Percentiles rank a stretch among this genome's conserved stretches.
These are phyloP conservation scores for Kalaharituber pfeilii DNA, from an alignment of 2,329 filamentous ascomycete genomes.

Conservation along the genomic window DNA sequence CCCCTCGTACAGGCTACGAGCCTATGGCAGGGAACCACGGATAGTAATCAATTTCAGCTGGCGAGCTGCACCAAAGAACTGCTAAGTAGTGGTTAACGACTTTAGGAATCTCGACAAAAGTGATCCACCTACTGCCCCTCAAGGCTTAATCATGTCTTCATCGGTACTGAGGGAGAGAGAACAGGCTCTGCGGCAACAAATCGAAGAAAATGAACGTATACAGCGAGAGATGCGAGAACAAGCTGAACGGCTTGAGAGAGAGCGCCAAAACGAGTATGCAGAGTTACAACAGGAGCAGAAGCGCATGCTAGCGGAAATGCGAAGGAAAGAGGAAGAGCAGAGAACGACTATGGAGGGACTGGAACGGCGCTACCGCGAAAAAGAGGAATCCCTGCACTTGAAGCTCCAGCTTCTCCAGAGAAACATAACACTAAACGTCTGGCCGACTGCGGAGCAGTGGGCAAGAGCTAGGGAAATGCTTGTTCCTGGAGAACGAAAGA, in stretches of 20 bases:
- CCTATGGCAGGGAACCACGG: too few relatives aligned
- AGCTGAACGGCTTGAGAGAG: not conserved
- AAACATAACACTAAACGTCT: not conserved
- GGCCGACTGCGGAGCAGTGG: slow-evolving; percentile 7
- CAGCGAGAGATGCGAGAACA: not conserved
- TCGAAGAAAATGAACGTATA: not conserved
- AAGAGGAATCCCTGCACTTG: not conserved
- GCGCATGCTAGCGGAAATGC: not conserved
- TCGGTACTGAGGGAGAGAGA: too few relatives aligned
- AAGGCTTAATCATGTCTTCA: too few relatives aligned
- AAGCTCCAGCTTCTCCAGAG: not conserved
- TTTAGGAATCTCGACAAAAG: too few relatives aligned
- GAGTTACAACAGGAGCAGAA: not conserved
- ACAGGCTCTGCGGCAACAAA: too few relatives aligned
- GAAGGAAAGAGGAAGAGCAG: not conserved
- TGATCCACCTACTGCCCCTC: too few relatives aligned
- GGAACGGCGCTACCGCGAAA: not conserved
- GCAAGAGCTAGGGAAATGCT: slow-evolving; percentile 1
- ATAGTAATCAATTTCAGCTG: too few relatives aligned
- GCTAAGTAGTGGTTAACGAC: too few relatives aligned
- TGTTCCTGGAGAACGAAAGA: slow-evolving; percentile 3
- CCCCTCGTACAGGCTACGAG: too few relatives aligned
- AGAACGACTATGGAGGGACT: not conserved
- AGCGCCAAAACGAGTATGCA: not conserved
- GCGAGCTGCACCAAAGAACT: too few relatives aligned